phyloP scores from a whole-genome alignment of 306 rosid species.

The Crotalaria pallida region DNA sequence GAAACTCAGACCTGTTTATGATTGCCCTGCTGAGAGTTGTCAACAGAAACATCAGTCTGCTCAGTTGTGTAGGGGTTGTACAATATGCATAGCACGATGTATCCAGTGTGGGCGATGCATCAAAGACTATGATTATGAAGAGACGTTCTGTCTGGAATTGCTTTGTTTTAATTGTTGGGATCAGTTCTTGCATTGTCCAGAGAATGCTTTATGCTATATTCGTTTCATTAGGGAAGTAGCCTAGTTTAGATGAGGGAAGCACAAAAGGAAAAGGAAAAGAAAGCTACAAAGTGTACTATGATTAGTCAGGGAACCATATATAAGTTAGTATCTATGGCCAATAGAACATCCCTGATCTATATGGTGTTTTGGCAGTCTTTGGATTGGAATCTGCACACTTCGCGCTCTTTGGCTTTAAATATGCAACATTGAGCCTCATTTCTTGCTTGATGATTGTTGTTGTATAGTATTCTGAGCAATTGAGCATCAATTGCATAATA shows the following conservation, averaged over 20 bases:
- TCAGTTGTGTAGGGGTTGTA: slow-evolving; percentile 65
- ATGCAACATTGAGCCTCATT: not conserved
- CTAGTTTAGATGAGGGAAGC: no score
- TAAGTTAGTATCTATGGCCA: slow-evolving; percentile 38
- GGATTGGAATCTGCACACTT: not conserved
- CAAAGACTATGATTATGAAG: slow-evolving; percentile 64
- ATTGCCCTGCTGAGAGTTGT: slow-evolving; percentile 64
- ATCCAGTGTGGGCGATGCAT: slow-evolving; percentile 66
- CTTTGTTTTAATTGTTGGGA: slow-evolving; percentile 54
- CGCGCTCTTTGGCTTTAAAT: not conserved
- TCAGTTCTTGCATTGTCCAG: slow-evolving; percentile 26
- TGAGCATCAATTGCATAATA: slow-evolving; percentile 1
- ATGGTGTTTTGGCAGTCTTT: not conserved
- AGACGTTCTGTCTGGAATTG: slow-evolving; percentile 62
- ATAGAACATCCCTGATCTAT: slow-evolving; percentile 2
- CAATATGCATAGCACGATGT: slow-evolving; percentile 65
- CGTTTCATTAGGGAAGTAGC: no score
- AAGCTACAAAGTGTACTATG: slow-evolving; percentile 22
- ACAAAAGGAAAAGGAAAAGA: slow-evolving; percentile 2
- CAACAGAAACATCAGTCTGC: slow-evolving; percentile 37
- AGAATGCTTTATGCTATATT: not conserved
- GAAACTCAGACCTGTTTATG: slow-evolving; percentile 65
- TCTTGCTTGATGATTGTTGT: not conserved
- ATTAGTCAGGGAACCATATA: slow-evolving; percentile 28
- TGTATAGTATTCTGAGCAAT: not conserved